Base-by-base conservation (phyloP, 352 stramenopile genomes). In the Phytophthora fragariaefolia region DNA sequence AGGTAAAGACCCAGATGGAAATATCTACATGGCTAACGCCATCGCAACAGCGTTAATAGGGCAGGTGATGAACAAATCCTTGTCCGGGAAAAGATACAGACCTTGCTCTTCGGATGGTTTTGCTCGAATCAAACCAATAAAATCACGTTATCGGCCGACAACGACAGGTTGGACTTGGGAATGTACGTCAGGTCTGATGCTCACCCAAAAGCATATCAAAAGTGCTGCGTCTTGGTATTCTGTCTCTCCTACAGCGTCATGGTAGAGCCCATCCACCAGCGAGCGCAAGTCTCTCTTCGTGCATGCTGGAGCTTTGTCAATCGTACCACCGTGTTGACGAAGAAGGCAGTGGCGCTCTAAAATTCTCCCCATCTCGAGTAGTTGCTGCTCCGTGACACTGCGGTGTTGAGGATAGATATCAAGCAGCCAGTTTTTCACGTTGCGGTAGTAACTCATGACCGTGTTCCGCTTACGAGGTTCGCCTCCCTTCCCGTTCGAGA, bases 351-450 rank as follows among this genome's bases (percentile, higher is more conserved):
- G 30, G 6, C 30, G 12, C 30, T 36, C 30, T 12, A 70, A 38
- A 2, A 32, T 65, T 15, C 56, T 46, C 2, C 34, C 40, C 42
- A 65, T 55, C 12, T 60, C 28, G 4, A 70, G 40, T 18, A 70
- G 32, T 24, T 59, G 27, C 12, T 55, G 46, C 47, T 69, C 53
- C 27, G 63, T 59, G 13, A 15, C 9, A 2, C 6, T 3, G 4
- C 46, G 47, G 42, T 48, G 34, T 15, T 58, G 45, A 10, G 53
- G 62, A 13, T 45, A 69, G 30, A 24, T 6, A 18, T 55, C 47
- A 10, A 69, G 53, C 47, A 69, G 18, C 52, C 53, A 69, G 36
- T 63, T 63, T 17, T 63, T 69, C 4, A 69, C 62, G 18, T 63
- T 56, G 0, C 53, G 26, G 13, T 63, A 63, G 36, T 63, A 69